Conservation (phyloP, 306 rosid genomes). For the Spatholobus suberectus region DNA sequence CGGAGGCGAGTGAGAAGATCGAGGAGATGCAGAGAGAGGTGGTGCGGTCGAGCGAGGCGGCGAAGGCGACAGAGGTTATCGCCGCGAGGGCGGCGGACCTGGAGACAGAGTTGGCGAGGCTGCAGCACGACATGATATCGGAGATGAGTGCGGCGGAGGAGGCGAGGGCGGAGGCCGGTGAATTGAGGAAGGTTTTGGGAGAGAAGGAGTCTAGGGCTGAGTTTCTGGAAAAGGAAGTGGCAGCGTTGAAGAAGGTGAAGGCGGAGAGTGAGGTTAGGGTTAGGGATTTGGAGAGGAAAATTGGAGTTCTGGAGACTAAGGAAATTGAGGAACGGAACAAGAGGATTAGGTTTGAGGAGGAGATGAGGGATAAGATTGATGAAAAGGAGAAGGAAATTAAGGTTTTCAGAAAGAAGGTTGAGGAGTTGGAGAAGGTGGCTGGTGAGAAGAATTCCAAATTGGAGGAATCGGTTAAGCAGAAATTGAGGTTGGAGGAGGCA, state of each 20-base stretch:
- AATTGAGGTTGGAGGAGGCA: constrained; percentile 50
- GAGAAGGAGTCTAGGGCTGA: constrained; percentile 63
- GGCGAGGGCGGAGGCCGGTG: constrained; percentile 48
- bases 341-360: constrained; percentile 83
- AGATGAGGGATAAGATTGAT: constrained; percentile 67
- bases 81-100: constrained; percentile 75
- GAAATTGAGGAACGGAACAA: constrained; percentile 90
- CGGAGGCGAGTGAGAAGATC: constrained; percentile 54
- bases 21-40: constrained; percentile 59
- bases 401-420: constrained; percentile 48
- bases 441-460: constrained; percentile 42
- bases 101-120: constrained; percentile 79
- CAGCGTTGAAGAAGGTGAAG: constrained; percentile 55
- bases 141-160: constrained; percentile 59
- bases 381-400: constrained; percentile 68
- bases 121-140: constrained; percentile 68
- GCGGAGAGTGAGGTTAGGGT: constrained; percentile 59
- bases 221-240: constrained; percentile 65
- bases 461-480: constrained; percentile 58
- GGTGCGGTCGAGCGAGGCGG: constrained; percentile 49
- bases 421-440: constrained; percentile 53
- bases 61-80: constrained; percentile 52
- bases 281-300: constrained; percentile 87
- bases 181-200: constrained; percentile 55
- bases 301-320: constrained; percentile 74